Base-by-base conservation (phyloP, 1,139 yeast species). In the Geotrichum klebahnii region DNA sequence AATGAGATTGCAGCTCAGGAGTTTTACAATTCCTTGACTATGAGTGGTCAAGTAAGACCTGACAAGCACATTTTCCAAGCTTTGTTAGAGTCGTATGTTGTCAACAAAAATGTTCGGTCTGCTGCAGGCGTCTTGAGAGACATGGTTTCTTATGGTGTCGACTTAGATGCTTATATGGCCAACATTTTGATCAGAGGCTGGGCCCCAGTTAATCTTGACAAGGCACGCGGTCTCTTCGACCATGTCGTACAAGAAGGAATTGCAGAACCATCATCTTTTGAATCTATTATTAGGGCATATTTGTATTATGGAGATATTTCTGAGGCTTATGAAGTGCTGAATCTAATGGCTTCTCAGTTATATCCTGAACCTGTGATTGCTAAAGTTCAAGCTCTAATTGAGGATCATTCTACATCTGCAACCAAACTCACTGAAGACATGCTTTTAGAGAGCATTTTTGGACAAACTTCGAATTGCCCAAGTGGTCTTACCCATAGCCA, bases 41-140 rank as follows among this genome's bases (percentile, higher is more conserved):
- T 57, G 34, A 57, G 58, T 48, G 58, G 61, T 41, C 61, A 66
- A 12, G 64, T 68, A 3, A 57, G 60, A 1, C 73, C 73, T 3
- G 74, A 69, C 56, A 62, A 62, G 50, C 60, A 59, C 44, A 63
- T 71, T 39, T 72, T 69, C 60, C 71, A 67, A 51, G 71, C 76
- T 0, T 53, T 71, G 35, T 52, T 72, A 29, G 74, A 72, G 55
- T 63, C 72, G 1, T 68, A 64, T 42, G 68, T 70, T 14, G 65
- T 59, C 32, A 68, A 69, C 50, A 62, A 61, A 12, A 55, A 55
- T 34, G 61, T 67, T 12, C 51, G 55, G 3, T 67, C 65, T 22
- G 61, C 71, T 3, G 57, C 60, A n/a, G 47, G 44, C 5, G 66
- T 72, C 10, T 53, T 72, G 16, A 54, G 59, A 26, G 69, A 67